Evolutionary conservation across 805 yeast genomes (phyloP).

Genomic region (Blastobotrys parvus): DNA sequence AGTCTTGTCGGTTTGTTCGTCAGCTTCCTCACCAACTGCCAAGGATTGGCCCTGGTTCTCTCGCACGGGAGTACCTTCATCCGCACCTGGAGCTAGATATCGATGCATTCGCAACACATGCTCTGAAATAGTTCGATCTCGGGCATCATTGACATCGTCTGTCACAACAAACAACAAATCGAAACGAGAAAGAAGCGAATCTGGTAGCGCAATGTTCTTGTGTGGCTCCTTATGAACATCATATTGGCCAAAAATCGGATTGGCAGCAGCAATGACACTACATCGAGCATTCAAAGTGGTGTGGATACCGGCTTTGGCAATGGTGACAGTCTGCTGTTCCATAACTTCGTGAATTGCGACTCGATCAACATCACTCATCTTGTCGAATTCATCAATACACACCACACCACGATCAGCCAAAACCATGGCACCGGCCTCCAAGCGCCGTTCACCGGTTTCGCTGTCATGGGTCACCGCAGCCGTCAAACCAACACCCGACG

Average conservation of each 20-base stretch:
- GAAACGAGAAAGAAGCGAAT: conserved; percentile 91
- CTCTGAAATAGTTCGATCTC: conserved; percentile 83
- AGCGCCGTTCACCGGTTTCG: conserved; percentile 92
- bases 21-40: conserved; percentile 68
- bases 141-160: conserved; percentile 79
- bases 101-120: conserved; percentile 94
- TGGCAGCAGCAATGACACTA: conserved; percentile 95
- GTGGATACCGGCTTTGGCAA: conserved; percentile 97
- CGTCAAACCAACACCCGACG: conserved; percentile 99
- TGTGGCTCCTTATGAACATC: conserved; percentile 95
- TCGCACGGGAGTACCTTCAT: conserved; percentile 90
- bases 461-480: conserved; percentile 96
- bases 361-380: conserved; percentile 93
- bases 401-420: conserved; percentile 95
- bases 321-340: conserved; percentile 99
- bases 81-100: conserved; percentile 74
- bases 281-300: conserved; percentile 95
- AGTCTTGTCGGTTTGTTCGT: conserved; percentile 40
- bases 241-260: conserved; percentile 94
- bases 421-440: conserved; percentile 99
- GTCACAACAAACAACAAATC: conserved; percentile 93
- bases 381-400: conserved; percentile 98
- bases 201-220: conserved; percentile 93
- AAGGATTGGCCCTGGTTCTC: conserved; percentile 63
- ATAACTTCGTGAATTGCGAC: conserved; percentile 99